Evolutionary conservation across 23 red algal species (phyloP), one percentile per base, ranked within the genome.

Genomic region (Pyropia yezoensis): DNA sequence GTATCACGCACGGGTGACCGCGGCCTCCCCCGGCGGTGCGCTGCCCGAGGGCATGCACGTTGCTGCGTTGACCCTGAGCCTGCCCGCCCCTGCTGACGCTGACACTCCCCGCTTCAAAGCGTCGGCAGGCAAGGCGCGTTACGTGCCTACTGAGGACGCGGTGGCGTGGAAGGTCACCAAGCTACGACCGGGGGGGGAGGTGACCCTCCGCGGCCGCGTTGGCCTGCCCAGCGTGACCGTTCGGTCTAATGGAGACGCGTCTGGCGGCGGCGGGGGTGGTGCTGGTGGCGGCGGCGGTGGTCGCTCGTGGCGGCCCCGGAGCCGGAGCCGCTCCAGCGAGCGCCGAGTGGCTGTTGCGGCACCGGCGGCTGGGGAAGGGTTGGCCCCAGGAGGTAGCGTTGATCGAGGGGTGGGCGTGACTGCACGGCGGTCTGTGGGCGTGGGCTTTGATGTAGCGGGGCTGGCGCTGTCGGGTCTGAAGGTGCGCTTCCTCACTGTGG

Each of bases 401-500:
- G 75, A 57, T 13, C 24, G 57, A 17, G 73, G 78, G 9, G 54
- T 87, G 27, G 80, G 91, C 27, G 67, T 64, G 18, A 28, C 81
- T 2, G 74, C 85, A 4, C 70, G 73, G 51, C 61, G 94, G 57
- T 86, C 94, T 50, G 83, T 98, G 47, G 66, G 55, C 7, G 73
- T 98, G 19, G 63, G 82, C 32, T 98, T 98, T 75, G 94, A 98
- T 27, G 85, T 98, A 17, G 86, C 94, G 2, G 91, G 91, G 27
- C 91, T 91, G 34, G 85, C 86, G 17, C 72, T 83, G 19, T 90
- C 84, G 21, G 94, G 94, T 23, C 52, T 91, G 16, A 87, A 98
- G 67, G 94, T 98, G 28, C 67, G 94, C 62, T 98, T 86, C 74
- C 67, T 98, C 32, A 98, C 91, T 49, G 83, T 98, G n/a, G n/a